Base-by-base conservation (phyloP, 2,329 filamentous ascomycete genomes). In the Ophiosphaerella herpotricha region DNA sequence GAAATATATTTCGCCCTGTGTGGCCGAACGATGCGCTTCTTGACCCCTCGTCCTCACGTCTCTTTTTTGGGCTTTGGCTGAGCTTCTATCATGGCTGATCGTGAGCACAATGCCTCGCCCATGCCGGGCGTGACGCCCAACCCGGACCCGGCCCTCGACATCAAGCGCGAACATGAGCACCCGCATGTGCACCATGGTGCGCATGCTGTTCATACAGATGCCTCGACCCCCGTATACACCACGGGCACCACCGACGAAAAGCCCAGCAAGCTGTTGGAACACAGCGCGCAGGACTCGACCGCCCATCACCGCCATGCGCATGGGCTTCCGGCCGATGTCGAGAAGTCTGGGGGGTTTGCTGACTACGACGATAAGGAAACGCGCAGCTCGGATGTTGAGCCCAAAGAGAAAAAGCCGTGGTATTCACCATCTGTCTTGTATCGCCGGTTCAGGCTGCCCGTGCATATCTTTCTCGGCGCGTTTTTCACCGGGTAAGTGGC, bases 401-500 rank as follows among this genome's bases (percentile, higher is more conserved):
- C 46, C 35, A 61, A 42, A 9, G 13, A 55, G 53, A 59, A 51
- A 50, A 66, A 63, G 55, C 48, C 38, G 23, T 57, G 57, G 46
- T 66, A 56, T 38, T 61, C 58, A 9, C 31, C 32, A 11, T 49
- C 50, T 34, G 50, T 50, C 4, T 43, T 66, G 4, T 64, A 64
- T 56, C 68, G 71, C 54, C 76, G 74, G 48, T 77, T 77, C 58
- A 75, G 78, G 34, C 70, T 78, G 49, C 59, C 60, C 37, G 50
- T 73, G 55, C 70, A 75, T 54, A 60, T 74, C 58, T 60, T 78
- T 66, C 58, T 80, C 63, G 76, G 76, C 44, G 58, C 77, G 16
- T 52, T 82, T 46, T 82, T 82, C 63, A 83, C 80, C 43, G 80
- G 79, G 80, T 82, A 72, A 68, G 68, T 41, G 7, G 23, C 23